Percentiles rank a stretch among this genome's conserved stretches.
phyloP scores from a whole-genome alignment of 2,329 filamentous ascomycete species.

The Penicillium frequentans region DNA sequence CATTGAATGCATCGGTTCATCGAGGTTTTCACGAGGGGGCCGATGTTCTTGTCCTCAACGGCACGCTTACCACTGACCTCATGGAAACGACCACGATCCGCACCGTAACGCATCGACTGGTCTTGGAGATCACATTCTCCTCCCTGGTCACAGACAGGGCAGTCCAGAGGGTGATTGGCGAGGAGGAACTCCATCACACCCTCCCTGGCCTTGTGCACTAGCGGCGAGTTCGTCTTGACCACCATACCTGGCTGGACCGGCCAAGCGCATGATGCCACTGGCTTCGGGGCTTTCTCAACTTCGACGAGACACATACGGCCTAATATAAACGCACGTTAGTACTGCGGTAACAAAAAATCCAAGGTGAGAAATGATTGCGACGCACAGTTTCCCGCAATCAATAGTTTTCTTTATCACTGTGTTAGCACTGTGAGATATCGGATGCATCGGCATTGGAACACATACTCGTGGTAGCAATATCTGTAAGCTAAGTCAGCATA shows the following conservation, averaged over 20 bases:
- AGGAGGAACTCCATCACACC: constrained; percentile 99
- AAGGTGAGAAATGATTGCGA: neutral
- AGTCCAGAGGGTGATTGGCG: constrained; percentile 94
- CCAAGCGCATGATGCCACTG: constrained; percentile 97
- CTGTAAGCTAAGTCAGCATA: constrained; percentile 50
- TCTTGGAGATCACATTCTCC: constrained; percentile 99
- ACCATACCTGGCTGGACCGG: constrained; percentile 98
- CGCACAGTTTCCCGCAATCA: constrained; percentile 95
- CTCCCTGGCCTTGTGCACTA: constrained; percentile 96
- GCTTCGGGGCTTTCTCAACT: constrained; percentile 94
- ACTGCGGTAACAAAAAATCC: neutral
- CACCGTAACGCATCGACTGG: constrained; percentile 98
- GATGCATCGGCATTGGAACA: constrained; percentile 8
- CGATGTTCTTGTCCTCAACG: constrained; percentile 99
- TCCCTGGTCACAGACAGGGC: constrained; percentile 97
- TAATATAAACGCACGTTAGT: constrained; percentile 14
- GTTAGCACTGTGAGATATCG: constrained; percentile 22
- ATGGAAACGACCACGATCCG: constrained; percentile 94
- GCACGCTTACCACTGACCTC: constrained; percentile 94
- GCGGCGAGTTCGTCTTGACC: constrained; percentile 94
- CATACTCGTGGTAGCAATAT: constrained; percentile 98
- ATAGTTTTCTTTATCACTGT: constrained; percentile 69
- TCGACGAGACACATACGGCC: constrained; percentile 97
- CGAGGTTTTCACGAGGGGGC: constrained; percentile 95
- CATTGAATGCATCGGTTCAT: constrained; percentile 99